Base-by-base conservation (phyloP, 208 protist species). In the Leishmania arabica region DNA sequence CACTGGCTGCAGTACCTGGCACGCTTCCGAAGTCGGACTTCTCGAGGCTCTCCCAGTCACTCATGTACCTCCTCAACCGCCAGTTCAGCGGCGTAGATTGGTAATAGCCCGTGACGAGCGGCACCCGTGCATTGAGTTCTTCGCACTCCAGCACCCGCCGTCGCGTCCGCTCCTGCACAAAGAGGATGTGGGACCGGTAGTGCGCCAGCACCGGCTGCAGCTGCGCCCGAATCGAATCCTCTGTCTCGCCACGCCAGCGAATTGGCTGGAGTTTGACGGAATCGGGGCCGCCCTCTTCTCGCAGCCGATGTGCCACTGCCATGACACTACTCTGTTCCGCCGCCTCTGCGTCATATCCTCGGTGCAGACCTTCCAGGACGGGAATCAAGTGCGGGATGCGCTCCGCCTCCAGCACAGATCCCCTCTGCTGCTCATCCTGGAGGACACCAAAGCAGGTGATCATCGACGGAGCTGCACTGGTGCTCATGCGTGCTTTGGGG, bases 141-240 rank as follows among this genome's bases (percentile, higher is more conserved):
- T 85, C 65, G 58, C 85, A 90, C 58, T 80, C 78, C 24, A 96
- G 69, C 4, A 85, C 40, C 1, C 85, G 77, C 31, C 92, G 92
- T 2, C 42, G 64, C 51, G 86, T 88, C 4, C 89, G 83, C 79
- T 96, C 91, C 31, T 86, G 73, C 19, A 92, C 78, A 1, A 94
- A 42, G 0, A 96, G 77, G 1, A 92, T 76, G 37, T 93, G 92
- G 3, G 85, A 40, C 13, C 76, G 75, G 75, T 96, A 96, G 78
- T 96, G 91, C 13, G 81, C 15, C 9, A 83, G 66, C 15, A 94
- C 53, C 5, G 89, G 89, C 19, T 77, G 27, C 17, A 96, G 75
- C 79, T 86, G 87, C 2, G 49, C 62, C 24, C 80, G 66, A 27
- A 94, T 72, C 3, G 89, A 80, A 8, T 83, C 84, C 40, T 56